These are phyloP conservation scores for Triangularia setosa DNA, from an alignment of 2,329 filamentous ascomycete species.

Conservation along the genomic window DNA sequence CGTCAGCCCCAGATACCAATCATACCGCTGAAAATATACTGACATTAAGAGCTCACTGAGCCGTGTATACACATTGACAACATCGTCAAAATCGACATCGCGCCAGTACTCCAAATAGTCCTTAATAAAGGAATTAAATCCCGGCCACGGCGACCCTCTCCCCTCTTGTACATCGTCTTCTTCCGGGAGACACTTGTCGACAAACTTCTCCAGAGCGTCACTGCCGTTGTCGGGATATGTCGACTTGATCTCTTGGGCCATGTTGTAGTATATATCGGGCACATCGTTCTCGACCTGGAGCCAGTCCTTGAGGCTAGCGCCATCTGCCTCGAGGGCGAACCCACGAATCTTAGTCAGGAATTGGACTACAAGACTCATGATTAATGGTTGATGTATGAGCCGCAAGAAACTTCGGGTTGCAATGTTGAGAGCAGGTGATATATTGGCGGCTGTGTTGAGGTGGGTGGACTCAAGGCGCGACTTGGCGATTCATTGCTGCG, in stretches of 20 bases:
- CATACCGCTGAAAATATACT: slow-evolving; percentile 37
- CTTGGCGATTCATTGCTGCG: not conserved
- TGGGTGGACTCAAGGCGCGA: not conserved
- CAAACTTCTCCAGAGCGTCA: slow-evolving; percentile 57
- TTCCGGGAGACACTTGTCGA: slow-evolving; percentile 61
- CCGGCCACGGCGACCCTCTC: slow-evolving; percentile 65
- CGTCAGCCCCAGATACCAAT: not conserved
- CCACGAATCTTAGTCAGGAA: slow-evolving; percentile 64
- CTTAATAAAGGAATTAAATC: slow-evolving; percentile 74
- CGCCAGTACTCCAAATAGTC: slow-evolving; percentile 78
- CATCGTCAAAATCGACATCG: slow-evolving; percentile 72
- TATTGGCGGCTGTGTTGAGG: not conserved
- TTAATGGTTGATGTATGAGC: slow-evolving; percentile 10
- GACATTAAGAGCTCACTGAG: slow-evolving; percentile 73
- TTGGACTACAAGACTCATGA: slow-evolving; percentile 61
- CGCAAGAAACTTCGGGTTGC: not conserved
- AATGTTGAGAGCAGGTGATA: not conserved
- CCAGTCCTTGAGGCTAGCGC: slow-evolving; percentile 62
- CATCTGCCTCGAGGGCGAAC: slow-evolving; percentile 61
- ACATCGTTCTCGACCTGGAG: slow-evolving; percentile 72
- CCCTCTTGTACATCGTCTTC: slow-evolving; percentile 62
- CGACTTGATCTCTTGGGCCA: slow-evolving; percentile 63
- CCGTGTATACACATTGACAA: slow-evolving; percentile 70
- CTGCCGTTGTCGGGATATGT: slow-evolving; percentile 44
- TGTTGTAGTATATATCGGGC: slow-evolving; percentile 61